Conservation (phyloP, 164 flowering plant genomes). For the Macadamia integrifolia region DNA sequence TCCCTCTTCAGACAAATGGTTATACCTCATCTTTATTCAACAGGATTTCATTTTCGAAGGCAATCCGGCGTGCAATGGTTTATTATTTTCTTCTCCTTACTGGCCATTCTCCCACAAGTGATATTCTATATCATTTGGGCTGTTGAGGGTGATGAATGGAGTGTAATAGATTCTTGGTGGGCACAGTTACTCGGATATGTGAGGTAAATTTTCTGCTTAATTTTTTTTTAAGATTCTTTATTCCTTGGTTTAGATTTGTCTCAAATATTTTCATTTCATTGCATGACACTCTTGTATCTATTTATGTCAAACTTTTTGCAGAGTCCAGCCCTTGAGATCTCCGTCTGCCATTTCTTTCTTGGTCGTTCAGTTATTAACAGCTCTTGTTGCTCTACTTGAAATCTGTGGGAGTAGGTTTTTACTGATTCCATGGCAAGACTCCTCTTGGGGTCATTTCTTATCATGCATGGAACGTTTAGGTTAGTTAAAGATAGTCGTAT, state of each 20-base stretch:
- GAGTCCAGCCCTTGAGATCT: conserved; percentile 59
- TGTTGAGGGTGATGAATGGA: conserved; percentile 37
- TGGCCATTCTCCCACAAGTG: conserved; percentile 32
- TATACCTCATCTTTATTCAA: neutral
- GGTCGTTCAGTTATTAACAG: conserved; percentile 47
- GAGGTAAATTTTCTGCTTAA: conserved; percentile 24
- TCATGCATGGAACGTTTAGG: conserved; percentile 55
- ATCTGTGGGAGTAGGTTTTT: conserved; percentile 33
- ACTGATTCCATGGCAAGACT: conserved; percentile 31
- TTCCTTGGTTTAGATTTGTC: neutral
- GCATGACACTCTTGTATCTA: neutral
- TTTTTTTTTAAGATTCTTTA: too few relatives aligned
- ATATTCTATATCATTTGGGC: conserved; percentile 34
- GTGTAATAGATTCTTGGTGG: conserved; percentile 39
- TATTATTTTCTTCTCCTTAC: conserved; percentile 32
- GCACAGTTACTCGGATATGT: conserved; percentile 39
- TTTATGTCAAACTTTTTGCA: conserved; percentile 31
- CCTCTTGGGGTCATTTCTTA: conserved; percentile 40
- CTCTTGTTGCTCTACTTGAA: conserved; percentile 44
- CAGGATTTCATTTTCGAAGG: conserved; percentile 32
- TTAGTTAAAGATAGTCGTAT: conserved; percentile 26
- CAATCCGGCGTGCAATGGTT: conserved; percentile 25
- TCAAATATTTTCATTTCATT: neutral
- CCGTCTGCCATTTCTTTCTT: conserved; percentile 50
- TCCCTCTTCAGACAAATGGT: too few relatives aligned